Evolutionary conservation across 441 rosid genomes (phyloP), one percentile per base, ranked within the genome.

Genomic region (Rhodomyrtus psidioides): DNA sequence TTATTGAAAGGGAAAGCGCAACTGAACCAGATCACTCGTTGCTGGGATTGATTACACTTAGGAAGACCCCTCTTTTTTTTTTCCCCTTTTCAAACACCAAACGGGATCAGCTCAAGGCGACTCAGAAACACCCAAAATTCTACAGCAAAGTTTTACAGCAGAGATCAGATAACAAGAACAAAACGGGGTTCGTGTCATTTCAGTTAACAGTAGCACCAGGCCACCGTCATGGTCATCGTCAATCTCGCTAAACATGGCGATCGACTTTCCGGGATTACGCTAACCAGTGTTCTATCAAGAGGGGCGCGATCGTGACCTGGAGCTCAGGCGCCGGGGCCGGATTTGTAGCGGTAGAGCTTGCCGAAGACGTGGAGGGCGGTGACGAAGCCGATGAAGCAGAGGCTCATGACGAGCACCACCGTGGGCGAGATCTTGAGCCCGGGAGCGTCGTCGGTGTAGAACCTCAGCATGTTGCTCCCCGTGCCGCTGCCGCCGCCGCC

Each of bases 401-500:
- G 94, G 82, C 98, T 96, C 93, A 96, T 94, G 65, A 96, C 92
- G 82, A 96, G 96, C 55, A 96, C 98, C n/a, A 94, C 95, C 13
- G 95, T 96, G 3, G 98, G 99, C 19, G 98, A 94, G 92, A 96
- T 96, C 95, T 94, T 96, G 86, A 96, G 90, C 1, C 97, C 98
- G 0, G 97, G 98, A 42, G 97, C 92, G 34, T 96, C 98, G 84
- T 96, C 98, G 28, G 98, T 96, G 94, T 96, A 96, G 93, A 96
- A 94, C 53, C 97, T 93, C 83, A 96, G 97, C 98, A 96, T 94
- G 89, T 95, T 95, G 87, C 89, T 60, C 42, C 81, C 86, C 53
- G 91, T 83, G 19, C 87, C 74, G 26, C 93, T 92, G 42, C 90
- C 46, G 17, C 83, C 85, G n/a, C 91, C 84, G 42, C 82, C 85